Percentiles rank a stretch among this genome's conserved stretches.
Conservation (phyloP, 1,284 basidiomycete genomes). For the Phaffia rhodozyma region DNA sequence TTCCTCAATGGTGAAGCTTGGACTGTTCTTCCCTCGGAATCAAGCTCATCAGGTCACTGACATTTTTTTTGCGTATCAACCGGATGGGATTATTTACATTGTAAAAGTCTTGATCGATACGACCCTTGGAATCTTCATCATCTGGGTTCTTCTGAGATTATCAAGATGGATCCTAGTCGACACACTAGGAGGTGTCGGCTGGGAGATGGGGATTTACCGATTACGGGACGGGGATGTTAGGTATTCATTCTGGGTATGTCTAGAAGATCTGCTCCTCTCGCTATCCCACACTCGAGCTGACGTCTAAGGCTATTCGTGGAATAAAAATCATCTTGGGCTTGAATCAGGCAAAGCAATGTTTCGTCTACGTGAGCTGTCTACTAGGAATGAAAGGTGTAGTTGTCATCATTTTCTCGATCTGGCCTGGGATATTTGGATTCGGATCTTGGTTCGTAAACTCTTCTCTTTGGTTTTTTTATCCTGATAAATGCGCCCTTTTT, state of each 20-base stretch:
- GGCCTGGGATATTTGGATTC: slow-evolving; percentile 54
- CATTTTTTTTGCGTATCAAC: background rate
- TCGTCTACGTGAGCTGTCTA: slow-evolving; percentile 63
- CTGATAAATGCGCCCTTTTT: no score
- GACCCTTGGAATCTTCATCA: slow-evolving; percentile 14
- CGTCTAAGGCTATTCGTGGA: background rate
- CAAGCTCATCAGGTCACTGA: background rate
- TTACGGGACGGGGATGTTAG: background rate
- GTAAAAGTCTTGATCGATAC: slow-evolving; percentile 16
- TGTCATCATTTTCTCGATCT: slow-evolving; percentile 51
- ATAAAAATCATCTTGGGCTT: background rate
- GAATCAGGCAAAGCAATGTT: slow-evolving; percentile 8
- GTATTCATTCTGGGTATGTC: background rate
- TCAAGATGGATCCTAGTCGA: slow-evolving; percentile 5
- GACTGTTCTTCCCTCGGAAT: background rate
- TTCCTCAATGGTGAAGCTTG: no score
- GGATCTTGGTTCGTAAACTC: slow-evolving; percentile 78
- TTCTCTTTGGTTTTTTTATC: background rate
- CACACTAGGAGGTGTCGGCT: background rate
- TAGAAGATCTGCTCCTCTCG: background rate
- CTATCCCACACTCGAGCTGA: background rate
- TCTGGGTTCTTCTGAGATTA: slow-evolving; percentile 6
- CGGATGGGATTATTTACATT: background rate
- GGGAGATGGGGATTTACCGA: slow-evolving; percentile 11
- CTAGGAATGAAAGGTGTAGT: slow-evolving; percentile 74